Conservation (phyloP, 495 filamentous ascomycete genomes). For the Hyaloscypha finlandica region DNA sequence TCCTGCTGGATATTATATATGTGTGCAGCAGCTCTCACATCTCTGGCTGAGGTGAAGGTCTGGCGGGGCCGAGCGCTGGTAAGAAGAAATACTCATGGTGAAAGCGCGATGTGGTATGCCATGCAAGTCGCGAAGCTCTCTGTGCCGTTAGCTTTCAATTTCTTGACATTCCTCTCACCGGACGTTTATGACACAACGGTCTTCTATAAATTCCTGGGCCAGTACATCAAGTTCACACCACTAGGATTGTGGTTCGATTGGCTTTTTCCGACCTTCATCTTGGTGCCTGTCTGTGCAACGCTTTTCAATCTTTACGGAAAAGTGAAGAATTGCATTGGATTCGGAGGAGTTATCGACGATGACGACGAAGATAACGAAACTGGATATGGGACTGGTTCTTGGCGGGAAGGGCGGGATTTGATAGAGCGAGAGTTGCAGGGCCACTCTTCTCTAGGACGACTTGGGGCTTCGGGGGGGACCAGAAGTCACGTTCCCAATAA, state of each 20-base stretch:
- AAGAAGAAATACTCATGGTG: conserved; percentile 83
- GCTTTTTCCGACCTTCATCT: conserved; percentile 83
- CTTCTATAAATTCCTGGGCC: conserved; percentile 85
- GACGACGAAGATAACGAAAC: conserved; percentile 63
- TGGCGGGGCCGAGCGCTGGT: conserved; percentile 95
- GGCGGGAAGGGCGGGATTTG: conserved; percentile 91
- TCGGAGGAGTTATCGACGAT: conserved; percentile 76
- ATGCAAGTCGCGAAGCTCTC: conserved; percentile 86
- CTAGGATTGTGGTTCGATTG: conserved; percentile 83
- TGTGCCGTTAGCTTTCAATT: conserved; percentile 92
- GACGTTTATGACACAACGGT: conserved; percentile 68
- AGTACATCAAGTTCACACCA: conserved; percentile 80
- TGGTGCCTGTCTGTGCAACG: conserved; percentile 80
- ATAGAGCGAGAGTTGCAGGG: conserved; percentile 87
- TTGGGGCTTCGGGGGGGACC: conserved; percentile 24
- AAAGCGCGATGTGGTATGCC: conserved; percentile 93
- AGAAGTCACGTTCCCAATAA: conserved; percentile 27
- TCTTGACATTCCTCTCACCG: conserved; percentile 80
- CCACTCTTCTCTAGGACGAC: conserved; percentile 49
- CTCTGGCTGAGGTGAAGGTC: conserved; percentile 85
- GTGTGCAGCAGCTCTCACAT: conserved; percentile 80
- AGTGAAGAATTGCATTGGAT: conserved; percentile 75
- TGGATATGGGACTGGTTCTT: conserved; percentile 76
- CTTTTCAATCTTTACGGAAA: conserved; percentile 85
- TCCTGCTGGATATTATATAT: conserved; percentile 93